Percentiles rank a stretch among this genome's conserved stretches.
Evolutionary conservation across 495 filamentous ascomycete genomes (phyloP).

Genomic region (Choiromyces venosus): DNA sequence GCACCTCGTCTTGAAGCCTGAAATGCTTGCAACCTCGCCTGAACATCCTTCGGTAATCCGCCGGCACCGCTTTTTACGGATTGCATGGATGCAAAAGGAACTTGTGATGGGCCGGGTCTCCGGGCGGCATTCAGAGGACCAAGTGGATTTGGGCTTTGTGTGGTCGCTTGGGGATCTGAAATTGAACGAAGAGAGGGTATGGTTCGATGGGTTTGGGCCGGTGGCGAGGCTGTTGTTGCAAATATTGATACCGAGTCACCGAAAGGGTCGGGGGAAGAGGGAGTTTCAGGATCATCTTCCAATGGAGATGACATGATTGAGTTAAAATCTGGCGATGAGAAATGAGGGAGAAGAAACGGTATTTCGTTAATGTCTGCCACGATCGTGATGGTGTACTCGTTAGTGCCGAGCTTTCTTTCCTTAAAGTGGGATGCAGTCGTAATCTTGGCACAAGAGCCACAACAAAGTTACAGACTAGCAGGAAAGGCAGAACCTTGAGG

Average conservation of each 20-base stretch:
- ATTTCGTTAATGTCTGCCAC: constrained; percentile 29
- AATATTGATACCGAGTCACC: constrained; percentile 14
- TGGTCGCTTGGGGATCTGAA: constrained; percentile 53
- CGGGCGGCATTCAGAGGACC: constrained; percentile 78
- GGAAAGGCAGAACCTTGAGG: neutral
- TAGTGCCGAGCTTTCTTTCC: constrained; percentile 9
- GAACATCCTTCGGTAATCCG: constrained; percentile 66
- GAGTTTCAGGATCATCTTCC: constrained; percentile 27
- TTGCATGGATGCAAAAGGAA: constrained; percentile 53
- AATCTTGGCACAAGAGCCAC: neutral
- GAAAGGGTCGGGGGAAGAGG: constrained; percentile 31
- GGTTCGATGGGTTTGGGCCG: constrained; percentile 15
- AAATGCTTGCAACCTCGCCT: constrained; percentile 74
- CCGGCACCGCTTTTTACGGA: constrained; percentile 43
- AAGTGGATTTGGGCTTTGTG: constrained; percentile 68
- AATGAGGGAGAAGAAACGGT: constrained; percentile 24
- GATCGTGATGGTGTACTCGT: constrained; percentile 22
- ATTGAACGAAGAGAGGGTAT: constrained; percentile 54
- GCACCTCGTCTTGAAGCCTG: constrained; percentile 59
- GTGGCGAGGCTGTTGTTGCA: constrained; percentile 10
- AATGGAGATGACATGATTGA: constrained; percentile 28
- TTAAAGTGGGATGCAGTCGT: neutral
- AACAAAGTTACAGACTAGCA: neutral
- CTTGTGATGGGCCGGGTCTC: constrained; percentile 50
- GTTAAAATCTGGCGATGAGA: constrained; percentile 14